A percentile compares a stretch with the other conserved stretches of the same genome.
These are phyloP conservation scores for Ophiocordyceps camponoti-leonardi DNA, from an alignment of 2,329 filamentous ascomycete species.

Conservation along the genomic window DNA sequence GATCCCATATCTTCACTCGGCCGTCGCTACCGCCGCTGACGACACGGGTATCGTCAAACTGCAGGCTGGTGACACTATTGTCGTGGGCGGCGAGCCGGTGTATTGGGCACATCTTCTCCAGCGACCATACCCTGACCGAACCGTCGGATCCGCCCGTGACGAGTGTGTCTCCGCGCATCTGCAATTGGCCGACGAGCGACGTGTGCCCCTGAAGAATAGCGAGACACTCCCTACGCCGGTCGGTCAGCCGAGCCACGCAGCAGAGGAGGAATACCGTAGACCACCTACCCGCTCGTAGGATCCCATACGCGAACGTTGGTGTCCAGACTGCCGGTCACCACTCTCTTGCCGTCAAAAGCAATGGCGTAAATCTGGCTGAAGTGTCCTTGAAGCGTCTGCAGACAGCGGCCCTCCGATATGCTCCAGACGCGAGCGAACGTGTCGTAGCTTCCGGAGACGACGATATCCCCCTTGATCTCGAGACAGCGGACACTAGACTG, in stretches of 20 bases:
- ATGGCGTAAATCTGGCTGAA: conserved; percentile 99
- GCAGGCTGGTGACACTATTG: conserved; percentile 92
- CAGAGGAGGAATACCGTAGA: background rate
- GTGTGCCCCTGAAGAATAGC: conserved; percentile 94
- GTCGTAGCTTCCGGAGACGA: conserved; percentile 97
- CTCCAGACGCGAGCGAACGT: conserved; percentile 96
- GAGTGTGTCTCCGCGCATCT: conserved; percentile 86
- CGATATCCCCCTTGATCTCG: conserved; percentile 88
- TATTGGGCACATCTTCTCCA: conserved; percentile 79
- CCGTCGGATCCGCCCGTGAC: conserved; percentile 95
- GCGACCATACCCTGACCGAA: conserved; percentile 88
- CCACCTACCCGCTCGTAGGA: conserved; percentile 62
- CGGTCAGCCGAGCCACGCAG: conserved; percentile 6
- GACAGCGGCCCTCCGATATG: conserved; percentile 84
- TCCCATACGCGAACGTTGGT: conserved; percentile 98
- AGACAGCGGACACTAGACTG: conserved; percentile 90
- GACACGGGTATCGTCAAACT: conserved; percentile 91
- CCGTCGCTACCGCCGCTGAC: conserved; percentile 94
- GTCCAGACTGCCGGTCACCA: conserved; percentile 90
- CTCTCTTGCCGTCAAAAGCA: conserved; percentile 83
- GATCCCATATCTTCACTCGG: conserved; percentile 96
- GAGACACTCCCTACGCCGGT: conserved; percentile 48
- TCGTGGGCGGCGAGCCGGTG: conserved; percentile 92
- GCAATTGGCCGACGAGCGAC: conserved; percentile 86
- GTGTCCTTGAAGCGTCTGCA: conserved; percentile 80